Evolutionary conservation across 768 basidiomycete genomes (phyloP), one percentile per base, ranked within the genome.

Genomic region (Termitomyces sp.): DNA sequence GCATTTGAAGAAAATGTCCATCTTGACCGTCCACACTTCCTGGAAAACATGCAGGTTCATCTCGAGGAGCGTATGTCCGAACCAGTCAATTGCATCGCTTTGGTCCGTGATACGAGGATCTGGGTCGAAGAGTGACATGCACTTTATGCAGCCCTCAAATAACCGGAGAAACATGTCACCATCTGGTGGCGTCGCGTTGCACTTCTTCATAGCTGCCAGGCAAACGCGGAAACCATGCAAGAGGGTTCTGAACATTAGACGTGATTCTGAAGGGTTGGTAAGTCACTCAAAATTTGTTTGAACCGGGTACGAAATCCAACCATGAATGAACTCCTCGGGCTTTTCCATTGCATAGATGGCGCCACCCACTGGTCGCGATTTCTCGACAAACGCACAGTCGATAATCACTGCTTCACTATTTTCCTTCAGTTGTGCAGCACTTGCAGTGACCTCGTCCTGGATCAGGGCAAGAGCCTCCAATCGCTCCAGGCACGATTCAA

Each of bases 1-100:
- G 61, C 82, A 83, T 63, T 88, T 81, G 69, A 97, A 89, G 76
- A 95, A 97, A 69, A 94, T 88, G 28, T 86, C 87, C 74, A 98
- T 89, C 68, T 93, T 89, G 68, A 85, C 86, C 36, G 90, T 93
- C 94, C 95, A 96, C 33, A 98, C 91, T 72, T 97, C 94, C 70
- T 96, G 90, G 69, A 97, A 95, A 59, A 95, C 89, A 66, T 96
- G 92, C 8, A 90, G 77, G 66, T 97, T 90, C 64, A 95, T 82
- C 68, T 94, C 90, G 38, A 85, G 71, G 45, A 95, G 80, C 43
- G 90, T 84, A 24, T 83, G 81, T 5, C 83, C 85, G 58, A 98
- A 84, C 79, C 87, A 86, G 57, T 99, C 96, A 65, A 94, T 81
- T 5, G 87, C 86, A 67, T 98, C 94, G 52, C 86, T 77, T 55